These are phyloP conservation scores for Monosporascus cannonballus DNA, from an alignment of 2,329 filamentous ascomycete species.

Conservation along the genomic window DNA sequence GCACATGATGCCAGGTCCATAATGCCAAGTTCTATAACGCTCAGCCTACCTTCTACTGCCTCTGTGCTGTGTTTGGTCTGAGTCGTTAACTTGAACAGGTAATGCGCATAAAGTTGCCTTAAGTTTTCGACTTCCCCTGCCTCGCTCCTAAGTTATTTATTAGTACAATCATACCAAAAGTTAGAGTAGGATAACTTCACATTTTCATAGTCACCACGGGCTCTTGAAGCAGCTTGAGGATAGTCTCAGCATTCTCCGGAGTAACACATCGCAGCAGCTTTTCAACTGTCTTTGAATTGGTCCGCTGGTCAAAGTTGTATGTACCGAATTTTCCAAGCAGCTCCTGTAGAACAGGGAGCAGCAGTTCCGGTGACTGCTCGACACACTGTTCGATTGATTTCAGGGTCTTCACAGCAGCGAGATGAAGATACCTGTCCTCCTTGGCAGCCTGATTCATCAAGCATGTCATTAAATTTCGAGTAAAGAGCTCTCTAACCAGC, in stretches of 20 bases:
- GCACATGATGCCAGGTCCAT: slow-evolving; percentile 49
- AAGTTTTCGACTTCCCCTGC: slow-evolving; percentile 32
- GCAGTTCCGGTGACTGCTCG: slow-evolving; percentile 52
- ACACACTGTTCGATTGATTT: slow-evolving; percentile 62
- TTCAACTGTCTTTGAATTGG: slow-evolving; percentile 80
- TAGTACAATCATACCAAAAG: slow-evolving; percentile 20
- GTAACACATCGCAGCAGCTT: slow-evolving; percentile 59
- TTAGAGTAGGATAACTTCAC: slow-evolving; percentile 13
- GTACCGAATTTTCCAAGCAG: slow-evolving; percentile 66
- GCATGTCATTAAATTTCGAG: slow-evolving; percentile 74
- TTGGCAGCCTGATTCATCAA: slow-evolving; percentile 78
- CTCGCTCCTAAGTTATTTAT: slow-evolving; percentile 19
- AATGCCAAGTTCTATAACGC: slow-evolving; percentile 37
- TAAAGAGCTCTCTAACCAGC: slow-evolving; percentile 61
- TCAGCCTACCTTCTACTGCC: slow-evolving; percentile 26
- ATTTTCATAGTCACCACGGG: slow-evolving; percentile 32
- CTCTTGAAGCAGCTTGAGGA: slow-evolving; percentile 42
- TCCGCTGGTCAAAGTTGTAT: slow-evolving; percentile 79
- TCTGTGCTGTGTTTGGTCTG: slow-evolving; percentile 26
- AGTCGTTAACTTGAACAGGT: slow-evolving; percentile 46
- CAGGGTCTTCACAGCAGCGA: slow-evolving; percentile 70
- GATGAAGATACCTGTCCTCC: slow-evolving; percentile 72
- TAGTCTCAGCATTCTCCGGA: slow-evolving; percentile 45
- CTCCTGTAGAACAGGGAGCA: slow-evolving; percentile 55
- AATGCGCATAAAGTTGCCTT: slow-evolving; percentile 46